Percentiles rank a stretch among this genome's conserved stretches.
Evolutionary conservation across 2,329 filamentous ascomycete species (phyloP).

Genomic region (Sarocladium kiliense): DNA sequence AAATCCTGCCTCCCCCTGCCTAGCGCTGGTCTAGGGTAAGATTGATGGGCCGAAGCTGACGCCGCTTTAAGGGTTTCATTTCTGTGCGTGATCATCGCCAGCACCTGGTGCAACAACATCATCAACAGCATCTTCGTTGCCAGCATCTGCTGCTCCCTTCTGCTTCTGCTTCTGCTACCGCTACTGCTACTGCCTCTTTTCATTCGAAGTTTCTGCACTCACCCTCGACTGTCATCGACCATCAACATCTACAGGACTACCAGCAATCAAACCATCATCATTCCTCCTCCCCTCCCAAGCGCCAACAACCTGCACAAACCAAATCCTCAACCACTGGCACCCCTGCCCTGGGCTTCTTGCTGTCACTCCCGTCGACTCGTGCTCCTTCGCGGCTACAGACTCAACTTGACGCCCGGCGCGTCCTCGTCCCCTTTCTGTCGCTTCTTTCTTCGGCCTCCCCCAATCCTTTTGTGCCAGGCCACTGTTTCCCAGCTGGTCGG

Average conservation of each 20-base stretch:
- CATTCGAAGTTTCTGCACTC: no score
- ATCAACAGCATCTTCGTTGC: no score
- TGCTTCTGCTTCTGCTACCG: no score
- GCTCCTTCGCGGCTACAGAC: slow-evolving; percentile 8
- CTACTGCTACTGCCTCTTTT: no score
- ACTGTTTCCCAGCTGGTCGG: slow-evolving; percentile 6
- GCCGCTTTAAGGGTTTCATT: slow-evolving; percentile 5
- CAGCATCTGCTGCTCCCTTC: no score
- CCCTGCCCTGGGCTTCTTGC: not conserved
- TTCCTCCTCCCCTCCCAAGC: not conserved
- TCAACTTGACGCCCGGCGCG: slow-evolving; percentile 7
- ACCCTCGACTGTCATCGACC: no score
- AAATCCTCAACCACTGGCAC: slow-evolving; percentile 1
- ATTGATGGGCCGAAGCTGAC: not conserved
- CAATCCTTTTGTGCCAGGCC: not conserved
- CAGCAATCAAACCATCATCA: not conserved
- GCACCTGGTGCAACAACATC: no score
- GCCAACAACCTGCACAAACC: not conserved
- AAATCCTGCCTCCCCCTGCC: not conserved
- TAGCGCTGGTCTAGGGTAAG: not conserved
- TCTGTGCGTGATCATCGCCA: no score
- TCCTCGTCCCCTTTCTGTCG: not conserved
- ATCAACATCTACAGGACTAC: no score
- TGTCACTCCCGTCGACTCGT: slow-evolving; percentile 1
- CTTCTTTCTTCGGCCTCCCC: not conserved